phyloP scores from a whole-genome alignment of 2,329 filamentous ascomycete genomes.

The Fusarium oligoseptatum region DNA sequence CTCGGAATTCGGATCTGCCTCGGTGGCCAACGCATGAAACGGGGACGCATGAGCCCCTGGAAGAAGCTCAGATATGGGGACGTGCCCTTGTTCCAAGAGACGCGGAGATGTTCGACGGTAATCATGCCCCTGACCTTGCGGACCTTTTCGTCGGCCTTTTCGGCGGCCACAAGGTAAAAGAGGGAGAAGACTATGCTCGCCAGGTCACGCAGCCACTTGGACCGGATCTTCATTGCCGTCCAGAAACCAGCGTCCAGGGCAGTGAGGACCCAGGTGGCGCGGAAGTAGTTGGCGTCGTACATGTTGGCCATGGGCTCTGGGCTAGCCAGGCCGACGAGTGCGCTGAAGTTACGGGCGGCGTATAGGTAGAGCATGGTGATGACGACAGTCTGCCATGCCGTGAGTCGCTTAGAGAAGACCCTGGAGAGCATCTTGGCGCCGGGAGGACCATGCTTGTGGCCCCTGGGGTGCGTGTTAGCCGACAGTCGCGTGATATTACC shows the following conservation, averaged over 20 bases:
- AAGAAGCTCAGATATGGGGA: slow-evolving; percentile 86
- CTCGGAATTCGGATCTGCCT: slow-evolving; percentile 87
- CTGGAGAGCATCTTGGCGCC: slow-evolving; percentile 77
- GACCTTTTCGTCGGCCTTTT: slow-evolving; percentile 96
- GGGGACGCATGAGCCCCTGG: slow-evolving; percentile 79
- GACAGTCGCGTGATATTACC: slow-evolving; percentile 10
- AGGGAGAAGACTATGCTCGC: slow-evolving; percentile 85
- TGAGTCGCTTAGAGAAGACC: slow-evolving; percentile 77
- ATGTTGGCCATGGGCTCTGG: slow-evolving; percentile 95
- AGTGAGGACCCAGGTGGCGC: slow-evolving; percentile 96
- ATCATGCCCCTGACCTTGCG: slow-evolving; percentile 87
- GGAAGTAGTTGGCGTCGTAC: slow-evolving; percentile 92
- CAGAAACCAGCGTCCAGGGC: slow-evolving; percentile 97
- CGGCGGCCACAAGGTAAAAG: slow-evolving; percentile 93
- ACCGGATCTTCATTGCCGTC: slow-evolving; percentile 93
- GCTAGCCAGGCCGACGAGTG: slow-evolving; percentile 89
- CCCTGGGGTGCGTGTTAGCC: slow-evolving; percentile 64
- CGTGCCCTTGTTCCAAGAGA: slow-evolving; percentile 95
- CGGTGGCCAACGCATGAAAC: slow-evolving; percentile 84
- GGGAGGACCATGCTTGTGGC: slow-evolving; percentile 90
- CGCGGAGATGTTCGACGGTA: slow-evolving; percentile 90
- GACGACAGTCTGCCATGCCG: slow-evolving; percentile 90
- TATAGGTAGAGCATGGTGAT: slow-evolving; percentile 93
- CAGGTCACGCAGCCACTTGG: slow-evolving; percentile 84
- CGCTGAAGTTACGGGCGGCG: slow-evolving; percentile 91